These are phyloP conservation scores for Sanghuangporus weigelae DNA, from an alignment of 1,284 basidiomycete genomes.

Conservation along the genomic window DNA sequence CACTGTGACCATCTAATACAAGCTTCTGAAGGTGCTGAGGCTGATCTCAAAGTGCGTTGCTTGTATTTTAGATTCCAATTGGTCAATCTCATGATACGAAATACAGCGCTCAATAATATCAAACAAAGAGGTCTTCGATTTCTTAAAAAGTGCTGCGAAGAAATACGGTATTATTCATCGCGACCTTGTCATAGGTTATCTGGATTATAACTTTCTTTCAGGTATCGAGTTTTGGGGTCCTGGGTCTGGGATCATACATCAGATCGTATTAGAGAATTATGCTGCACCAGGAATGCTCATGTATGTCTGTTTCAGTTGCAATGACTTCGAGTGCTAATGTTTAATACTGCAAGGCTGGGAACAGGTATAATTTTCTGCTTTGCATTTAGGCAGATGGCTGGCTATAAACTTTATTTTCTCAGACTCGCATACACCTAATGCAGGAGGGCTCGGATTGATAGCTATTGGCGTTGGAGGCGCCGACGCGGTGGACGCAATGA, in stretches of 20 bases:
- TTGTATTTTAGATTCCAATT: neutral
- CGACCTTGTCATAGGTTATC: neutral
- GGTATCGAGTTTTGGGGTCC: slow-evolving; percentile 93
- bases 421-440: slow-evolving; percentile 99
- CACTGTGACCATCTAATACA: slow-evolving; percentile 99
- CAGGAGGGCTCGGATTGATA: slow-evolving; percentile 95
- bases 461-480: slow-evolving; percentile 99
- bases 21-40: slow-evolving; percentile 78
- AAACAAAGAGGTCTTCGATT: slow-evolving; percentile 98
- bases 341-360: slow-evolving; percentile 50
- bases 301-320: slow-evolving; percentile 35
- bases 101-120: slow-evolving; percentile 75
- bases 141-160: slow-evolving; percentile 88
- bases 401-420: slow-evolving; percentile 29
- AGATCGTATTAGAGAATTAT: slow-evolving; percentile 98
- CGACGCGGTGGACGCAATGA: slow-evolving; percentile 98
- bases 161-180: slow-evolving; percentile 68
- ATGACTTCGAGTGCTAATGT: slow-evolving; percentile 13
- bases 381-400: neutral
- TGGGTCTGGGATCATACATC: slow-evolving; percentile 95
- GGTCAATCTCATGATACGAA: slow-evolving; percentile 9
- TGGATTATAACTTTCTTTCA: slow-evolving; percentile 1
- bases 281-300: slow-evolving; percentile 86
- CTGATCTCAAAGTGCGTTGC: slow-evolving; percentile 66
- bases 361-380: slow-evolving; percentile 44